phyloP scores from a whole-genome alignment of 768 basidiomycete genomes.

The Macrolepiota fuliginosa region DNA sequence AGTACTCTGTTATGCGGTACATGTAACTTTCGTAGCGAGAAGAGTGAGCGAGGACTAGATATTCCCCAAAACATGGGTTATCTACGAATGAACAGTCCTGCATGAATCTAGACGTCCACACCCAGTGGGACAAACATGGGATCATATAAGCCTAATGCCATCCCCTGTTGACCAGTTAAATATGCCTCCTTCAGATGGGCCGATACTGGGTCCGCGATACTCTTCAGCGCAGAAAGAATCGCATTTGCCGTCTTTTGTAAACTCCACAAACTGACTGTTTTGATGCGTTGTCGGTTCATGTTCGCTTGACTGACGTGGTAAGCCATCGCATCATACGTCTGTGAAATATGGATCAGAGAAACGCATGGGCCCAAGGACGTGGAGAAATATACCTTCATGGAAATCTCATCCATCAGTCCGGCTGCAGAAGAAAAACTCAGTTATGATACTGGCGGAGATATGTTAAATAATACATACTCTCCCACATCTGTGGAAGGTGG shows the following conservation, averaged over 20 bases:
- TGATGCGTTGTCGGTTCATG: slow-evolving; percentile 80
- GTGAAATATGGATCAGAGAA: slow-evolving; percentile 7
- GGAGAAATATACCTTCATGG: slow-evolving; percentile 60
- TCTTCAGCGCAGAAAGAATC: slow-evolving; percentile 76
- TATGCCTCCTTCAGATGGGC: slow-evolving; percentile 45
- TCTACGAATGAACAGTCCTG: background rate
- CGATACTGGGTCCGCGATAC: slow-evolving; percentile 69
- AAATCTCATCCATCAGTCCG: slow-evolving; percentile 89
- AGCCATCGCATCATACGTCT: slow-evolving; percentile 91
- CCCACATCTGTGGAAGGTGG: slow-evolving; percentile 73
- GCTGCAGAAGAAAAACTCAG: slow-evolving; percentile 44
- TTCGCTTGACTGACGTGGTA: slow-evolving; percentile 92
- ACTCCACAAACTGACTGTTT: slow-evolving; percentile 91
- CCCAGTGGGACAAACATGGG: background rate
- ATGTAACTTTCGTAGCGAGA: background rate
- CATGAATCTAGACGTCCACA: background rate
- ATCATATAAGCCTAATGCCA: slow-evolving; percentile 10
- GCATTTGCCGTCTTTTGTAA: slow-evolving; percentile 90
- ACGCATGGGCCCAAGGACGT: background rate
- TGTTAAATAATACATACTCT: slow-evolving; percentile 56
- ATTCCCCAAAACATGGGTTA: background rate
- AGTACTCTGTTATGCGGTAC: background rate
- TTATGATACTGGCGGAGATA: slow-evolving; percentile 3
- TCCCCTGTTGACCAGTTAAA: slow-evolving; percentile 12
- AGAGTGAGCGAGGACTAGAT: background rate